phyloP scores from a whole-genome alignment of 805 yeast genomes.

The Barnettozyma sucrosica region DNA sequence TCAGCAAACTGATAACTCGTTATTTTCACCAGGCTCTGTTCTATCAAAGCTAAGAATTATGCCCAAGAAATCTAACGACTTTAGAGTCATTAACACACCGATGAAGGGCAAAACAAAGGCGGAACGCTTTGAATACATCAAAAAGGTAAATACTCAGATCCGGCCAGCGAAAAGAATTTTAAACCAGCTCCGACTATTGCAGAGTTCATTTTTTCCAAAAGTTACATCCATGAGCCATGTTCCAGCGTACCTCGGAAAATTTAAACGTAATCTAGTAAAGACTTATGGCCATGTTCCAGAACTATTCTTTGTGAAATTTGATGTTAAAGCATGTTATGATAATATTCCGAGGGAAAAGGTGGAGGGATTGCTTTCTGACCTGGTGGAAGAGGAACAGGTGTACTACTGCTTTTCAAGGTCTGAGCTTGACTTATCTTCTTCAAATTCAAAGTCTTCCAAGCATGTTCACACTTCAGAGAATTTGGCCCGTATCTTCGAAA shows the following conservation, averaged over 20 bases:
- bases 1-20: slow-evolving; percentile 12
- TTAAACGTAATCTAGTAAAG: slow-evolving; percentile 26
- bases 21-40: slow-evolving; percentile 19
- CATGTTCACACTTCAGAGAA: background rate
- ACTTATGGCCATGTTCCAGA: slow-evolving; percentile 27
- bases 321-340: slow-evolving; percentile 74
- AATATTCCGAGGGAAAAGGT: slow-evolving; percentile 48
- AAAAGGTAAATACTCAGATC: slow-evolving; percentile 33
- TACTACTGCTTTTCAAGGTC: slow-evolving; percentile 8
- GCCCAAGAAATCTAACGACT: slow-evolving; percentile 53
- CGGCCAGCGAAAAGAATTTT: slow-evolving; percentile 39
- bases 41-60: slow-evolving; percentile 39
- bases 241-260: slow-evolving; percentile 33
- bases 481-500: background rate
- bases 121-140: slow-evolving; percentile 30
- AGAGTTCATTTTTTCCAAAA: slow-evolving; percentile 27
- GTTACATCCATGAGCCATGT: slow-evolving; percentile 42
- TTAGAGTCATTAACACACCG: slow-evolving; percentile 58
- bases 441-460: slow-evolving; percentile 29
- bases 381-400: slow-evolving; percentile 24
- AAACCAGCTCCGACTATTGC: slow-evolving; percentile 27
- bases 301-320: slow-evolving; percentile 61
- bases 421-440: slow-evolving; percentile 19
- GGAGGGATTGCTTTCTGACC: slow-evolving; percentile 27
- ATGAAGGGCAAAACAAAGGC: slow-evolving; percentile 29